Base-by-base conservation (phyloP, 192 early-diverging fungal species). In the Podochytrium sp. region DNA sequence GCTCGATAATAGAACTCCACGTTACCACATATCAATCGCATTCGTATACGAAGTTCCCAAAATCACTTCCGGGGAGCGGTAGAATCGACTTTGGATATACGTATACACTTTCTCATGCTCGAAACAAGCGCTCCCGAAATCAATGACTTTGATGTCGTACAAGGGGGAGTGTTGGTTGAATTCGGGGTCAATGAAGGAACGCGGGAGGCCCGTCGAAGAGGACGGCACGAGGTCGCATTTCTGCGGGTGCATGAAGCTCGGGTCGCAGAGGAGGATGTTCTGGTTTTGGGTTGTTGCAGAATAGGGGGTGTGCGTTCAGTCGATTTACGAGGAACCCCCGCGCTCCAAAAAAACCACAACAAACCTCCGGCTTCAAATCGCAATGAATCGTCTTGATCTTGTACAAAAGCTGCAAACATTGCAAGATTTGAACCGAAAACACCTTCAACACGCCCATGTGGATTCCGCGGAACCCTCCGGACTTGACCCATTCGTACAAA, bases 21-120 rank as follows among this genome's bases (percentile, higher is more conserved):
- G n/a, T n/a, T n/a, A n/a, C 97, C 97, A 99, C 90, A 99, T 93
- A 78, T 99, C 97, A 73, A 99, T 99, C 1, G 94, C 91, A 70
- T 90, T 93, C 58, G 86, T 93, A 74, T 99, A 99, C 14, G 85
- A 84, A 40, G 83, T 75, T n/a, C 95, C 94, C 57, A 99, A 76
- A 52, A 99, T 99, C 25, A 99, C 94, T 81, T 99, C 97, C 6
- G 97, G 97, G 30, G 93, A 92, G 38, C 97, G 91, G 80, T 99
- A 99, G 83, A 99, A 99, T 51, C 97, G 86, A 70, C 87, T 90
- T 79, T 99, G 97, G 60, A 99, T 96, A 71, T 99, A 99, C 6
- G 97, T 98, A 79, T 99, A 99, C 40, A 98, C 90, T 73, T 93
- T 90, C 78, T 99, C 95, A 55, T 89, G 87, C 74, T 96, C 95